A percentile compares a stretch with the other conserved stretches of the same genome.
phyloP scores from a whole-genome alignment of 2,329 filamentous ascomycete species.

The Ophiostoma populinum region DNA sequence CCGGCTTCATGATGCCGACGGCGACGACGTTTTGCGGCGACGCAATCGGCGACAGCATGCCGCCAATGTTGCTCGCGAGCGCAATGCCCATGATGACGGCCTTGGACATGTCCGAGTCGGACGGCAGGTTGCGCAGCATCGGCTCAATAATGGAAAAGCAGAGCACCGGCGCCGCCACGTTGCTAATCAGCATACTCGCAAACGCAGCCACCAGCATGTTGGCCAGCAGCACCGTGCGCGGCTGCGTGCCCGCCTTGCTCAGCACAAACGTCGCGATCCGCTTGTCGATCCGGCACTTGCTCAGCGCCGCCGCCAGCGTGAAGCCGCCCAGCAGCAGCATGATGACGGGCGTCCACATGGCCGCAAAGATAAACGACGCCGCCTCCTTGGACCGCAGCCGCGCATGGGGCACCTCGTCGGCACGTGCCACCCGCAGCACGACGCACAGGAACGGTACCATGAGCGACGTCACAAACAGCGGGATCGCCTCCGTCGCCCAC shows the following conservation, averaged over 20 bases:
- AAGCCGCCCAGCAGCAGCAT: conserved; percentile 96
- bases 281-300: conserved; percentile 96
- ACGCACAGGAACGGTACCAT: conserved; percentile 89
- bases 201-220: conserved; percentile 99
- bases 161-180: conserved; percentile 88
- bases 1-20: conserved; percentile 83
- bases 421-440: conserved; percentile 65
- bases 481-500: conserved; percentile 97
- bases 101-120: conserved; percentile 85
- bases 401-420: conserved; percentile 47
- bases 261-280: conserved; percentile 91
- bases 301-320: conserved; percentile 83
- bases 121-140: conserved; percentile 79
- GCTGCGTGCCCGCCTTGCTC: conserved; percentile 86
- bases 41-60: conserved; percentile 90
- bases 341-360: conserved; percentile 99
- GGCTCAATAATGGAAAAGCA: conserved; percentile 98
- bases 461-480: conserved; percentile 88
- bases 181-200: conserved; percentile 97
- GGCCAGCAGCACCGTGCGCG: conserved; percentile 76
- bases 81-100: conserved; percentile 91
- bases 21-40: conserved; percentile 96
- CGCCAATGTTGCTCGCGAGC: conserved; percentile 85
- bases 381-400: conserved; percentile 68
- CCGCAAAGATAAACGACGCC: conserved; percentile 69